A percentile compares a stretch with the other conserved stretches of the same genome.
Conservation (phyloP, 2,329 filamentous ascomycete species). For the Sordariomycetes sp. region DNA sequence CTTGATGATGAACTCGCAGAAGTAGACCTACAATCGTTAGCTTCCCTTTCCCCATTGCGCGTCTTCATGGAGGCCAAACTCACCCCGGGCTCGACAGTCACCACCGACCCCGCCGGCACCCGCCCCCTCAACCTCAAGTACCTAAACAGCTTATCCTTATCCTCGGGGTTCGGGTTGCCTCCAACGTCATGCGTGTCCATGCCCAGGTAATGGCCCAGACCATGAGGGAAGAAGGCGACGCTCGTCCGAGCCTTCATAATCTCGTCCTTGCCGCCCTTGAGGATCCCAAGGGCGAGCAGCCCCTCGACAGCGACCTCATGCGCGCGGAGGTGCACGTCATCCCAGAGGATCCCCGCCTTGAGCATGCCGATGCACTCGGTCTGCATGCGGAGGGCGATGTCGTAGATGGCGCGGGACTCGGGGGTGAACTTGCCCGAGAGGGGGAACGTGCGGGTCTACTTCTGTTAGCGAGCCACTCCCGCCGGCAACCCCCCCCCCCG, state of each 20-base stretch:
- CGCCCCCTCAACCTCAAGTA: constrained; percentile 71
- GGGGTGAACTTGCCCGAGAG: constrained; percentile 57
- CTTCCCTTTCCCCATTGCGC: too few species aligned
- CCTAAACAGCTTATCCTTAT: constrained; percentile 72
- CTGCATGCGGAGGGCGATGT: constrained; percentile 81
- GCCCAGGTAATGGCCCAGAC: constrained; percentile 79
- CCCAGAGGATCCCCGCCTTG: constrained; percentile 64
- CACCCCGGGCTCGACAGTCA: constrained; percentile 90
- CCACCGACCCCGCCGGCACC: constrained; percentile 66
- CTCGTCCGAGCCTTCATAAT: constrained; percentile 70
- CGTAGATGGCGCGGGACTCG: constrained; percentile 63
- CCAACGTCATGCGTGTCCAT: constrained; percentile 88
- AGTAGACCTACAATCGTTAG: constrained; percentile 51
- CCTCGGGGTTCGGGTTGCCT: constrained; percentile 63
- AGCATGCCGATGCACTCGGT: constrained; percentile 59
- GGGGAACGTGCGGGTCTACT: constrained; percentile 73
- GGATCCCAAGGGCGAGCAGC: constrained; percentile 60
- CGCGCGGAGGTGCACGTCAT: constrained; percentile 67
- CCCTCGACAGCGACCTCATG: constrained; percentile 75
- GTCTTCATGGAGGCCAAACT: constrained; percentile 21
- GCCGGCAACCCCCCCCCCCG: neutral
- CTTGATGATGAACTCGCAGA: constrained; percentile 78
- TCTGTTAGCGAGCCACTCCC: neutral
- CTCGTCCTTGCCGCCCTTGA: constrained; percentile 54
- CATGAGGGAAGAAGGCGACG: constrained; percentile 84